Percentiles rank a stretch among this genome's conserved stretches.
phyloP scores from a whole-genome alignment of 306 rosid genomes.

The Inga oerstediana region DNA sequence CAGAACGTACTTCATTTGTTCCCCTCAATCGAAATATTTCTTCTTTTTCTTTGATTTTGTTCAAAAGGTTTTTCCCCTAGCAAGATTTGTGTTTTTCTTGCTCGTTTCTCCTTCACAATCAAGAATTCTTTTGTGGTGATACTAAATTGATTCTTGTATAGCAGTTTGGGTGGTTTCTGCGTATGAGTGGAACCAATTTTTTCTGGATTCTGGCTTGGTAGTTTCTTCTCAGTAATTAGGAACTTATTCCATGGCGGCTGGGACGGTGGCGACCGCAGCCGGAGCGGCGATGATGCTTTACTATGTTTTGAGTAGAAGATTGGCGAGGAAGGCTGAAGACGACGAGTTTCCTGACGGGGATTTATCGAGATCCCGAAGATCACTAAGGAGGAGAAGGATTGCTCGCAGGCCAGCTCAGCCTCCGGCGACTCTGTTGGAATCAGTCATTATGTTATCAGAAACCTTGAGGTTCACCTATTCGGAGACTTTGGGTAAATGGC shows the following conservation, averaged over 20 bases:
- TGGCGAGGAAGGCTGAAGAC: conserved; percentile 38
- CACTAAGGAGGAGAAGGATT: conserved; percentile 50
- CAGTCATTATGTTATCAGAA: conserved; percentile 69
- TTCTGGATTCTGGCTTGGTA: neutral
- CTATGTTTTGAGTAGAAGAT: conserved; percentile 49
- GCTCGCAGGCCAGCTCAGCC: conserved; percentile 80
- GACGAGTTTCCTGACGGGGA: conserved; percentile 41
- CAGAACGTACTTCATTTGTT: neutral
- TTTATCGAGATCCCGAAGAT: conserved; percentile 47
- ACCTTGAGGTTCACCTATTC: conserved; percentile 77
- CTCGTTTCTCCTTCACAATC: neutral
- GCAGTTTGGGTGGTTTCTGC: neutral
- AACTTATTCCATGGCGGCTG: conserved; percentile 68
- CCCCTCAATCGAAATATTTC: neutral
- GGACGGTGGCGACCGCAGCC: conserved; percentile 78
- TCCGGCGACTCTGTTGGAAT: conserved; percentile 75
- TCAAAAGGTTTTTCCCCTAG: neutral
- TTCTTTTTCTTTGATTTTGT: neutral
- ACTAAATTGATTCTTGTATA: neutral
- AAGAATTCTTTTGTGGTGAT: neutral
- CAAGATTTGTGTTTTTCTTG: neutral
- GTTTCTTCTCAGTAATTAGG: neutral
- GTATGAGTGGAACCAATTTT: neutral
- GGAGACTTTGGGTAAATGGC: conserved; percentile 86
- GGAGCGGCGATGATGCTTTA: conserved; percentile 71